Evolutionary conservation across 2,329 filamentous ascomycete species (phyloP), one percentile per base, ranked within the genome.

Genomic region (Verticillium klebahnii): DNA sequence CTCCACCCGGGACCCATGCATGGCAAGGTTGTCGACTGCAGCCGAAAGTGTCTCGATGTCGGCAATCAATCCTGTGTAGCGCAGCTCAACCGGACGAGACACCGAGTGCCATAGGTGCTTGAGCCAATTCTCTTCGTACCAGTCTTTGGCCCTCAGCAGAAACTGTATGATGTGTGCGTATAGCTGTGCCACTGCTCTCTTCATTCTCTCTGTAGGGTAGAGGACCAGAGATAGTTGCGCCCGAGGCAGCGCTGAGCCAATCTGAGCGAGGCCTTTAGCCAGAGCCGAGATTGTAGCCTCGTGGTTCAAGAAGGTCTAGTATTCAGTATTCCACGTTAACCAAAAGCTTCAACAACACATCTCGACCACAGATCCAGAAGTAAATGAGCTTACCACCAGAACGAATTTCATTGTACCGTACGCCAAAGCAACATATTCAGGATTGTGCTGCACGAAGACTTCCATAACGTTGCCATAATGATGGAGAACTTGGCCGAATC

Each of bases 361-460:
- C 5, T 29, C 5, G 5, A 29, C 29, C 29, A 3, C 29, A 6
- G 29, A 29, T 29, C 29, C 29, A 29, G 34, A 8, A 11, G 34
- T 36, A 14, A 36, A 19, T 29, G 4, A 23, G 11, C 60, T 59
- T 63, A 71, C 69, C 2, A 64, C 39, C 9, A 71, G 66, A 0
- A 70, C 23, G 32, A 71, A 68, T 57, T 71, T 71, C 39, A 71
- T 63, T 1, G 67, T 58, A 1, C 69, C 69, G 67, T 68, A 70
- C 5, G 60, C 66, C 36, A 70, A 54, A 9, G 67, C 64, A 5
- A 65, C 63, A 39, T 69, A 66, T 56, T 70, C 67, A 0, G 69
- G 68, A 40, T 71, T 63, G 40, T 70, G 68, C 59, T 71, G 67
- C 3, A 60, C 60, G 3, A 70, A 31, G 14, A 67, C 65, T 39